A percentile compares a stretch with the other conserved stretches of the same genome.
These are phyloP conservation scores for Comarum palustre DNA, from an alignment of 306 rosid species.

Conservation along the genomic window DNA sequence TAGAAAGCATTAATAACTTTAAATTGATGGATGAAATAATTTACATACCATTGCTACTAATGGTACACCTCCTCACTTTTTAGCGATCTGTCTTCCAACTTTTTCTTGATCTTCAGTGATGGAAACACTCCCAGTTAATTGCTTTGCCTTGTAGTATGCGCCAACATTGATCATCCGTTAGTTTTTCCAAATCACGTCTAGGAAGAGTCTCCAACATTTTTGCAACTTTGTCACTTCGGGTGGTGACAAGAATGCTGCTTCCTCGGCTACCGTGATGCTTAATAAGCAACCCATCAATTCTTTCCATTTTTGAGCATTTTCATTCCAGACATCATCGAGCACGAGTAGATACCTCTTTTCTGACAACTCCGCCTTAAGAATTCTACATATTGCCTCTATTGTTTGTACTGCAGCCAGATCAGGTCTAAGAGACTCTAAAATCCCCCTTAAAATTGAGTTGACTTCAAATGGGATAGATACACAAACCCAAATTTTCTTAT, in stretches of 20 bases:
- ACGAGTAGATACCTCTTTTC: slow-evolving; percentile 24
- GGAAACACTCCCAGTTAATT: neutral
- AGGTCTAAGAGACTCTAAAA: neutral
- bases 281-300: slow-evolving; percentile 6
- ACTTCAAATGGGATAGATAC: slow-evolving; percentile 21
- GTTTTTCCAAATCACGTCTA: neutral
- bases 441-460: slow-evolving; percentile 5
- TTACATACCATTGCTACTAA: neutral
- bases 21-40: neutral
- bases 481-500: slow-evolving; percentile 24
- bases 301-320: slow-evolving; percentile 8
- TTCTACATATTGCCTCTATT: slow-evolving; percentile 1
- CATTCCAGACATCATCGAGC: slow-evolving; percentile 33
- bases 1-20: neutral
- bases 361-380: neutral
- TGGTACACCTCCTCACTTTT: neutral
- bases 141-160: neutral
- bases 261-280: neutral
- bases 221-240: slow-evolving; percentile 1
- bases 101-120: neutral
- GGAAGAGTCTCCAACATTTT: neutral
- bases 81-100: neutral
- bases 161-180: neutral
- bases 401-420: neutral
- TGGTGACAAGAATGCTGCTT: slow-evolving; percentile 15